Base-by-base conservation (phyloP, 306 rosid species). In the Ormosia emarginata region DNA sequence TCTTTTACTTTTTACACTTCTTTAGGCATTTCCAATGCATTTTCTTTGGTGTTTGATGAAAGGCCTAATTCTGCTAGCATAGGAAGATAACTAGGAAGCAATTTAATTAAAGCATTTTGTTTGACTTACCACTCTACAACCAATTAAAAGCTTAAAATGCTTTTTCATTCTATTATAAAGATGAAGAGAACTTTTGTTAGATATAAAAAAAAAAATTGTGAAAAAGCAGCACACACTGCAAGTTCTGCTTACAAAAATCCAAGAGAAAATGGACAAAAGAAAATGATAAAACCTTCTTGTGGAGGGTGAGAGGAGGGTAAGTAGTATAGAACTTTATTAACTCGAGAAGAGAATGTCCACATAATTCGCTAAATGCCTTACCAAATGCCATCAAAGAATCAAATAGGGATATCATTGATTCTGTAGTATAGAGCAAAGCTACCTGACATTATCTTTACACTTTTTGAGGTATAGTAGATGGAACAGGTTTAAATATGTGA, bases 191-290 rank as follows among this genome's bases (percentile, higher is more conserved):
- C 89, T 90, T 83, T 80, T 85, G 85, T 77, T 84, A 82, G 82
- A 74, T 64, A 81, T 66, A n/a, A n/a, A 79, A 77, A 49, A 73
- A 44, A 44, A 57, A 77, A 34, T 18, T 17, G 47, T 65, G 75
- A 41, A 66, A 85, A 87, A 79, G 81, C 36, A 75, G 85, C 68
- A 80, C 49, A 34, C 46, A 71, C 40, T 76, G 39, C 37, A 84
- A 87, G 84, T 87, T 86, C 85, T 71, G 77, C 79, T 58, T 80
- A 67, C 50, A 75, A 77, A 84, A 78, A 71, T 91, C 96, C 90
- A 88, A 88, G 80, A 69, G 87, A 83, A 86, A 86, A 82, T 79
- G 86, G 93, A 89, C 95, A 87, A 86, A 87, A 24, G 87, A 84
- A 82, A 85, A 82, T 72, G 89, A 79, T 84, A 80, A 78, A 84